Conservation (phyloP, 495 filamentous ascomycete species). For the Cercophora scortea region DNA sequence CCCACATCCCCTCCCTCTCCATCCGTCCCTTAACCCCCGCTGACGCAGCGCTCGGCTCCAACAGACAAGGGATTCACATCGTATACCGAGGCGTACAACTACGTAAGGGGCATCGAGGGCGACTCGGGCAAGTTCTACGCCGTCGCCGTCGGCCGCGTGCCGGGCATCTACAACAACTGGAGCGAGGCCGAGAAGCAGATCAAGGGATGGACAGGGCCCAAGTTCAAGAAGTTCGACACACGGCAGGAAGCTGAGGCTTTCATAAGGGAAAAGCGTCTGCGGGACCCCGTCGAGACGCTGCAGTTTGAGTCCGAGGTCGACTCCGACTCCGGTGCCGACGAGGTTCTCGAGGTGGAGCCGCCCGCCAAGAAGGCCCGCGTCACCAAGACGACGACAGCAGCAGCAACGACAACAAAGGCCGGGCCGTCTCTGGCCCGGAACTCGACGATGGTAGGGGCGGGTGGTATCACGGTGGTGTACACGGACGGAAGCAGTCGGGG, state of each 20-base stretch:
- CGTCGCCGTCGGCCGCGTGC: conserved; percentile 70
- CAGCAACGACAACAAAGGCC: conserved; percentile 29
- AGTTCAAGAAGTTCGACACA: conserved; percentile 73
- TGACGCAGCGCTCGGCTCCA: conserved; percentile 2
- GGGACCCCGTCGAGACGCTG: too few species aligned
- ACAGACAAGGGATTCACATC: conserved; percentile 79
- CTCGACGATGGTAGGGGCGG: background rate
- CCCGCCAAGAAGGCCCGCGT: conserved; percentile 53
- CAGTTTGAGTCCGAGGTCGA: conserved; percentile 24
- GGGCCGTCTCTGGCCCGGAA: background rate
- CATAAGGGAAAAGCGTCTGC: conserved; percentile 13
- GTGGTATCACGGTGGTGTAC: conserved; percentile 62
- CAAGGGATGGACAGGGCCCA: conserved; percentile 65
- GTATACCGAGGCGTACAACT: conserved; percentile 69
- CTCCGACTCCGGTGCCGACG: conserved; percentile 18
- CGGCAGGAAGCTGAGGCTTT: conserved; percentile 61
- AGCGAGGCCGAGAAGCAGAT: conserved; percentile 68
- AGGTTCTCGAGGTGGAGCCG: conserved; percentile 31
- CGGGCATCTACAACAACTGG: conserved; percentile 90
- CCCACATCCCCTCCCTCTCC: background rate
- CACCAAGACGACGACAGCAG: conserved; percentile 2
- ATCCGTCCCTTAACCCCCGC: background rate
- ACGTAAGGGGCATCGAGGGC: conserved; percentile 54
- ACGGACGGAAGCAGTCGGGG: conserved; percentile 79
- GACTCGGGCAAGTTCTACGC: conserved; percentile 63